A percentile compares a stretch with the other conserved stretches of the same genome.
Conservation (phyloP, 2,329 filamentous ascomycete species). For the Calonectria ilicicola region DNA sequence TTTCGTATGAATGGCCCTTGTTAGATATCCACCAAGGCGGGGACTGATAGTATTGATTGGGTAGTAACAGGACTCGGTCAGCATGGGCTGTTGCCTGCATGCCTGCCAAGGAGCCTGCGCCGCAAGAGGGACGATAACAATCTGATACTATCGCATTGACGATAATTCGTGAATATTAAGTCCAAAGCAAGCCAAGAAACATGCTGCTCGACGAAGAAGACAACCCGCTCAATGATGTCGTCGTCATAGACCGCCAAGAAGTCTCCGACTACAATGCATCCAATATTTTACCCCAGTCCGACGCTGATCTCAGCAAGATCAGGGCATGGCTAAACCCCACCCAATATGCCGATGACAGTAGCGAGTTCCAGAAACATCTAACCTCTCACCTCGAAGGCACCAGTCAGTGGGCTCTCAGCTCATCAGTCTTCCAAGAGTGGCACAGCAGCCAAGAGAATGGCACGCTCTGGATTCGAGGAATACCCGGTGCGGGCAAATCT, state of each 20-base stretch:
- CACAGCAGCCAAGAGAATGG: constrained; percentile 1
- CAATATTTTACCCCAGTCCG: not conserved
- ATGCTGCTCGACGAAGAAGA: not conserved
- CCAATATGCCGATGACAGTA: not conserved
- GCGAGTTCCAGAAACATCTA: constrained; percentile 20
- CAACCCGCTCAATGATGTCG: not conserved
- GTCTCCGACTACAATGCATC: not conserved
- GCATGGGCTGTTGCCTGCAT: too few relatives aligned
- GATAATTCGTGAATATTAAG: too few relatives aligned
- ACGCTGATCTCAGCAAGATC: too few relatives aligned
- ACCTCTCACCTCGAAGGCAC: constrained; percentile 15
- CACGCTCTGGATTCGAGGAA: constrained; percentile 38
- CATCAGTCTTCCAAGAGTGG: constrained; percentile 16
- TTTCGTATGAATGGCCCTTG: too few relatives aligned
- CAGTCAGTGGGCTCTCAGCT: constrained; percentile 8
- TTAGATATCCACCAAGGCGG: too few relatives aligned
- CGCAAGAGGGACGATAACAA: too few relatives aligned
- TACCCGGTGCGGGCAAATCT: constrained; percentile 54
- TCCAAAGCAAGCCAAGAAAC: too few relatives aligned
- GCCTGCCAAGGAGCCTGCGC: too few relatives aligned
- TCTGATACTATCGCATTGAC: too few relatives aligned
- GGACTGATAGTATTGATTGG: too few relatives aligned
- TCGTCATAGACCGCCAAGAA: not conserved
- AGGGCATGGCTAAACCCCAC: too few relatives aligned
- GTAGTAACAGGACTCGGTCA: too few relatives aligned